Conservation (phyloP, 495 filamentous ascomycete genomes). For the Xylaria palmicola region DNA sequence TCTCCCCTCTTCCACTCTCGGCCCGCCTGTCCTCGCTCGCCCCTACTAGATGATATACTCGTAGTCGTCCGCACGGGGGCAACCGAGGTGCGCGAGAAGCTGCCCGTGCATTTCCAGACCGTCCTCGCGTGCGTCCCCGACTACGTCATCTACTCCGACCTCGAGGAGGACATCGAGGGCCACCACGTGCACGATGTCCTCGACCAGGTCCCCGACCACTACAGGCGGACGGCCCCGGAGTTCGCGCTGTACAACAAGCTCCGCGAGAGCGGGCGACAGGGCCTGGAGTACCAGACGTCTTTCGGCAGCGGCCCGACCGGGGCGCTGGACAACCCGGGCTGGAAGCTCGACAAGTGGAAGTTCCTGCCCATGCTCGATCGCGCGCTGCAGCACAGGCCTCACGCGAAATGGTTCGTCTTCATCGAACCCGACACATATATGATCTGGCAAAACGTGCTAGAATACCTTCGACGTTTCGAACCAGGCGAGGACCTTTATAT, state of each 20-base stretch:
- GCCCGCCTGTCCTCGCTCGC: background rate
- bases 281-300: constrained; percentile 1
- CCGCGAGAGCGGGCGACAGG: background rate
- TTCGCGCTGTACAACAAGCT: constrained; percentile 8
- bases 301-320: constrained; percentile 8
- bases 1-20: background rate
- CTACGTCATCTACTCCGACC: constrained; percentile 11
- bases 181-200: constrained; percentile 7
- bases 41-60: constrained; percentile 2
- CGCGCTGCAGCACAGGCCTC: background rate
- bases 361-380: constrained; percentile 9
- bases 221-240: background rate
- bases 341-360: constrained; percentile 11
- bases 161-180: constrained; percentile 6
- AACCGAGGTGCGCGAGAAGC: constrained; percentile 7
- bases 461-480: constrained; percentile 13
- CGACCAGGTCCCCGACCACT: background rate
- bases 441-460: constrained; percentile 10
- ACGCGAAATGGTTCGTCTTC: constrained; percentile 9
- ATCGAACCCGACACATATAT: constrained; percentile 10
- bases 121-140: background rate
- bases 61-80: constrained; percentile 11
- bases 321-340: constrained; percentile 6
- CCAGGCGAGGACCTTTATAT: background rate
- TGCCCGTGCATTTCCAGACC: background rate